Evolutionary conservation across 352 stramenopile genomes (phyloP).

Genomic region (Phytopythium chamaehyphon): DNA sequence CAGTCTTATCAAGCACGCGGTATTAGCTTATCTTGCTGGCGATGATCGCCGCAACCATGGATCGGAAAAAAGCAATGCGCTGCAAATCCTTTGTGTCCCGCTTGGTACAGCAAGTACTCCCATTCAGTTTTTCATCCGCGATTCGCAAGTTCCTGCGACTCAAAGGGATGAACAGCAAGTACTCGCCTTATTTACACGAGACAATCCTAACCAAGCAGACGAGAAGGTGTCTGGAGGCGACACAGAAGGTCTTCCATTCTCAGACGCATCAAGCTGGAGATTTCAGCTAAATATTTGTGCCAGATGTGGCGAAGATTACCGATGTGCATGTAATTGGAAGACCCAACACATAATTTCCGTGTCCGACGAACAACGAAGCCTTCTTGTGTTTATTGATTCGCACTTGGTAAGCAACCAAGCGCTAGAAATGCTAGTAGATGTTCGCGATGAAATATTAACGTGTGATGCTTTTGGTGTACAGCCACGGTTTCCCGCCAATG

Average conservation of each 20-base stretch:
- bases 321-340: conserved; percentile 23
- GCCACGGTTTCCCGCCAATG: no score
- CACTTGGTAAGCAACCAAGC: conserved; percentile 13
- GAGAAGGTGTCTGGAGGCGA: neutral
- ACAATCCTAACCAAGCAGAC: neutral
- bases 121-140: conserved; percentile 2
- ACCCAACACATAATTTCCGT: conserved; percentile 13
- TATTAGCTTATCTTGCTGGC: conserved; percentile 16
- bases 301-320: conserved; percentile 14
- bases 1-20: conserved; percentile 21
- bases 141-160: neutral
- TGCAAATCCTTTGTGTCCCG: conserved; percentile 4
- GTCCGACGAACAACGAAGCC: conserved; percentile 19
- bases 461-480: no score
- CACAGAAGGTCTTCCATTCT: neutral
- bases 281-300: conserved; percentile 21
- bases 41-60: neutral
- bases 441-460: no score
- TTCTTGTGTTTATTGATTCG: conserved; percentile 23
- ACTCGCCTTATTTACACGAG: conserved; percentile 12
- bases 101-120: neutral
- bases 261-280: neutral
- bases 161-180: conserved; percentile 2
- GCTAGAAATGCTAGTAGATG: no score
- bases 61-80: neutral